Conservation (phyloP, 164 flowering plant species). For the Nymphaea colorata region DNA sequence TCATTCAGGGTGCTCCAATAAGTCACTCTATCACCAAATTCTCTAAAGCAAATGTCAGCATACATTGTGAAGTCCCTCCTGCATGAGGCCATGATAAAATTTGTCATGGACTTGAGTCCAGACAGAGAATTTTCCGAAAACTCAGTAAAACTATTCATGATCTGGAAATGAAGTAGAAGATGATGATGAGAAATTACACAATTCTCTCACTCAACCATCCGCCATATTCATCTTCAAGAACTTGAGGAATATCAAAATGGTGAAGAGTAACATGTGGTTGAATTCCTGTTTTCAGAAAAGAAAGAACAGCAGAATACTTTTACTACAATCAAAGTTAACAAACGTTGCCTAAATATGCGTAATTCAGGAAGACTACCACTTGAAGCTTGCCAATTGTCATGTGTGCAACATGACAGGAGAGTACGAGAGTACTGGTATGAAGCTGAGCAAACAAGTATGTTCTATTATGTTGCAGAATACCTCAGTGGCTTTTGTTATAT, state of each 20-base stretch:
- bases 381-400: no score
- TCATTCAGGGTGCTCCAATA: conserved; percentile 13
- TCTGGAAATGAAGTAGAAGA: no score
- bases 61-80: conserved; percentile 10
- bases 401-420: neutral
- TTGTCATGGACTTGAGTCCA: no score
- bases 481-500: no score
- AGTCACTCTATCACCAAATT: conserved; percentile 12
- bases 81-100: neutral
- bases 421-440: neutral
- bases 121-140: no score
- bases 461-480: no score
- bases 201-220: conserved; percentile 8
- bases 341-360: no score
- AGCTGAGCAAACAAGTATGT: no score
- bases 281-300: conserved; percentile 2
- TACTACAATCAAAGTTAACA: no score
- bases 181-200: conserved; percentile 2
- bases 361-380: no score
- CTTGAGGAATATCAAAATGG: conserved; percentile 10
- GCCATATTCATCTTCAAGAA: conserved; percentile 9
- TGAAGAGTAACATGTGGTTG: conserved; percentile 7
- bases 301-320: no score
- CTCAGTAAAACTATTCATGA: no score
- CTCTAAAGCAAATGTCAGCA: conserved; percentile 12